phyloP scores from a whole-genome alignment of 2,329 filamentous ascomycete species.

The Ramularia endophylla region DNA sequence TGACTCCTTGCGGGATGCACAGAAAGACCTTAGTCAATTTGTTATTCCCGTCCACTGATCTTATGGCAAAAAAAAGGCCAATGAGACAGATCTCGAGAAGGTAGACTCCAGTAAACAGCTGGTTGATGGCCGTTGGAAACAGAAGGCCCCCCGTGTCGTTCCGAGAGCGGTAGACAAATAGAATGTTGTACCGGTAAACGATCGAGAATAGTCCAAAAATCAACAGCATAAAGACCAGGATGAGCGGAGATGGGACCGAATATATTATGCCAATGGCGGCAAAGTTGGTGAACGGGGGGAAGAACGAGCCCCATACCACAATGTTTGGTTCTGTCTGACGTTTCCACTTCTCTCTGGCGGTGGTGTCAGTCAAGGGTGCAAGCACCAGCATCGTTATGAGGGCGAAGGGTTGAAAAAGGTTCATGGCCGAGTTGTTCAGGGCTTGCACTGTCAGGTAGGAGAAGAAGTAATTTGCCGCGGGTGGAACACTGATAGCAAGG shows the following conservation, averaged over 20 bases:
- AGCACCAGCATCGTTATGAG: conserved; percentile 77
- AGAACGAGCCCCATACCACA: conserved; percentile 88
- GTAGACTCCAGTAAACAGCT: conserved; percentile 91
- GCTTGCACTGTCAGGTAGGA: conserved; percentile 97
- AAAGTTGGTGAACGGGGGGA: conserved; percentile 94
- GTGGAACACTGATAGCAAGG: conserved; percentile 74
- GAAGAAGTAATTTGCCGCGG: conserved; percentile 94
- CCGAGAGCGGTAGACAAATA: conserved; percentile 87
- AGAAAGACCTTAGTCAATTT: too few species aligned
- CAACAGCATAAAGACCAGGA: conserved; percentile 86
- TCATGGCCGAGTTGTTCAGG: conserved; percentile 82
- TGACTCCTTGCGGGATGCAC: conserved; percentile 71
- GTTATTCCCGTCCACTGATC: too few species aligned
- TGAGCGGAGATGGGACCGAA: conserved; percentile 79
- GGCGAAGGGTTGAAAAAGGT: conserved; percentile 74
- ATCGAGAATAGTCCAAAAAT: conserved; percentile 91
- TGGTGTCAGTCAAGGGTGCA: conserved; percentile 75
- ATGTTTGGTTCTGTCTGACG: conserved; percentile 72
- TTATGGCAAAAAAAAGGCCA: conserved; percentile 83
- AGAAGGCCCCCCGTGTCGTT: conserved; percentile 88
- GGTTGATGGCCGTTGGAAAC: conserved; percentile 89
- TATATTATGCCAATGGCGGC: conserved; percentile 87
- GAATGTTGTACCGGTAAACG: conserved; percentile 91
- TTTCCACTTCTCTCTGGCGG: conserved; percentile 73
- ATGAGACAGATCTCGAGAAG: conserved; percentile 89